These are phyloP conservation scores for Eudorina sp. DNA, from an alignment of 139 green algal species.

Conservation along the genomic window DNA sequence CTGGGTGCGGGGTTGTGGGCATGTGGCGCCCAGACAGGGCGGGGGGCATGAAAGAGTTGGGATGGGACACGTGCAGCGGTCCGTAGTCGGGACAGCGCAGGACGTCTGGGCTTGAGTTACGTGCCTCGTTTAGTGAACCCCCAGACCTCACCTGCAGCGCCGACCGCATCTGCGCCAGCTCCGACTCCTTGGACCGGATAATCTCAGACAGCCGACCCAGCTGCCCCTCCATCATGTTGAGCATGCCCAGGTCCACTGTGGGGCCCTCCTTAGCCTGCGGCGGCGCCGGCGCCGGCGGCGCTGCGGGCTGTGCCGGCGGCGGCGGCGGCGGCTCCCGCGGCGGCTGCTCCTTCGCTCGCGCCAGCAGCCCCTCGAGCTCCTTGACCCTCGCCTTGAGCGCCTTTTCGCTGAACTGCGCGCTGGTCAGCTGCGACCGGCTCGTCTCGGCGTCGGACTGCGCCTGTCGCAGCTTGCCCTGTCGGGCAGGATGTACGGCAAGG, in stretches of 20 bases:
- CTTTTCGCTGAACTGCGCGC: constrained; percentile 35
- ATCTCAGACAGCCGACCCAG: constrained; percentile 46
- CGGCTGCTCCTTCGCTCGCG: constrained; percentile 25
- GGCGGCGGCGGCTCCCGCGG: background rate
- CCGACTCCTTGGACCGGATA: constrained; percentile 34
- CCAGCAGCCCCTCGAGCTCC: constrained; percentile 31
- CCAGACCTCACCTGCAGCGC: constrained; percentile 27
- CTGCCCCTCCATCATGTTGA: constrained; percentile 55
- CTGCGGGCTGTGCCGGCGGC: background rate
- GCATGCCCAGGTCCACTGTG: constrained; percentile 45
- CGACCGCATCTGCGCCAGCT: constrained; percentile 42
- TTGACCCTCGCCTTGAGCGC: constrained; percentile 43
- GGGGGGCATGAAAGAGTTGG: too few relatives aligned
- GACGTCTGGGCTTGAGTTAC: too few relatives aligned
- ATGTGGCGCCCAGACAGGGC: too few relatives aligned
- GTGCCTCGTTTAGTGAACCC: too few relatives aligned
- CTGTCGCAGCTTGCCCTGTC: constrained; percentile 25
- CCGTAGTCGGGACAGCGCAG: too few relatives aligned
- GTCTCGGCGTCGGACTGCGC: constrained; percentile 13
- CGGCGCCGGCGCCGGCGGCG: background rate
- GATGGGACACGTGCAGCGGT: too few relatives aligned
- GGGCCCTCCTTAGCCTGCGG: background rate
- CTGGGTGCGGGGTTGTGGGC: too few relatives aligned
- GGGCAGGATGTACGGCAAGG: too few relatives aligned
- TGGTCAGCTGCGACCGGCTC: background rate